phyloP scores from a whole-genome alignment of 2,329 filamentous ascomycete genomes.

The Colletotrichum sp. region DNA sequence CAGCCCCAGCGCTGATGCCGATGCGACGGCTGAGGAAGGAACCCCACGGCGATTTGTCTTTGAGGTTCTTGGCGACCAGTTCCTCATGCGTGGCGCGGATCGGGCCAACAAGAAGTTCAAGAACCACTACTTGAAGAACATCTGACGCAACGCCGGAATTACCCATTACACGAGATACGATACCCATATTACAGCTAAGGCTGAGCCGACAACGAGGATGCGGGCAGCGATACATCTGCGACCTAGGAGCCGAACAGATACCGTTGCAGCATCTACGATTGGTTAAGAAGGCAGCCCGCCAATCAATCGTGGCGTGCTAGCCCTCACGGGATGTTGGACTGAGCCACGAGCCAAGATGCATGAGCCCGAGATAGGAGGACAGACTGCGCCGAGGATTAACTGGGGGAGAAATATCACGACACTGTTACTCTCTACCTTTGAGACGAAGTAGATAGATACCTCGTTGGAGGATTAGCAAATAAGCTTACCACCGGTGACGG shows the following conservation, averaged over 20 bases:
- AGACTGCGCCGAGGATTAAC: neutral
- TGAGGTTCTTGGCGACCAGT: conserved; percentile 87
- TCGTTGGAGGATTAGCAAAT: neutral
- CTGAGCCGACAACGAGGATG: neutral
- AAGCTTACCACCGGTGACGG: neutral
- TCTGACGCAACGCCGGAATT: conserved; percentile 56
- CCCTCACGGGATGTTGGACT: accelerated
- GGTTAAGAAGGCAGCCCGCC: accelerated
- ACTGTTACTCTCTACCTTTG: neutral
- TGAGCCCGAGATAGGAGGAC: neutral
- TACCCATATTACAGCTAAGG: neutral
- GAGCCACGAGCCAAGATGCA: neutral
- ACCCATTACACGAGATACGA: accelerated
- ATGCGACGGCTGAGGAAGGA: neutral
- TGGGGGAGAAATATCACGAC: neutral
- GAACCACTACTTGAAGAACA: conserved; percentile 75
- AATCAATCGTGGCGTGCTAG: neutral
- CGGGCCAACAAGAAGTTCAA: conserved; percentile 93
- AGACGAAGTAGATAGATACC: neutral
- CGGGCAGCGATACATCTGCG: neutral
- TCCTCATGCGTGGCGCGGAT: conserved; percentile 82
- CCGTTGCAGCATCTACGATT: accelerated
- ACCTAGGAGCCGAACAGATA: neutral
- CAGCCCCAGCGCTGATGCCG: conserved; percentile 11
- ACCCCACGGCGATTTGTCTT: conserved; percentile 66